A percentile compares a stretch with the other conserved stretches of the same genome.
These are phyloP conservation scores for Epichloe uncinata DNA, from an alignment of 2,329 filamentous ascomycete genomes.

Conservation along the genomic window DNA sequence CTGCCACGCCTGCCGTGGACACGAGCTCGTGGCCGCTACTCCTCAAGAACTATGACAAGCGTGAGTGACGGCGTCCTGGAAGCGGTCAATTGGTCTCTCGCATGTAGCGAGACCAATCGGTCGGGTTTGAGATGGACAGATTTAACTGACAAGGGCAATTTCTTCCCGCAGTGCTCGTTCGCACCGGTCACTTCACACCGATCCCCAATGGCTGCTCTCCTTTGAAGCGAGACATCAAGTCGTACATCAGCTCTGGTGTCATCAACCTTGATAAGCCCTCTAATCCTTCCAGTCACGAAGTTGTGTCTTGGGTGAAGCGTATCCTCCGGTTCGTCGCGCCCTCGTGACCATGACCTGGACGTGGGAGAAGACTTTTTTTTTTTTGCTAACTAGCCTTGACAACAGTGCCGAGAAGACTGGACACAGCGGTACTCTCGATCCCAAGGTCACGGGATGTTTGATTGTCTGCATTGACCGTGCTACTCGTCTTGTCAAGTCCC, in stretches of 20 bases:
- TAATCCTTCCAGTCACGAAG: conserved; percentile 96
- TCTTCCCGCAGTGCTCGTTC: conserved; percentile 56
- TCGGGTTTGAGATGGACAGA: not conserved
- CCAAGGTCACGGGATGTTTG: conserved; percentile 91
- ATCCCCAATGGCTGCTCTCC: conserved; percentile 89
- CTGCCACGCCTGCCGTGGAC: conserved; percentile 62
- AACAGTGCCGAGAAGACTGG: conserved; percentile 70
- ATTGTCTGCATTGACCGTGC: conserved; percentile 95
- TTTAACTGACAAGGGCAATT: conserved; percentile 4
- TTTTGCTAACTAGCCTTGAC: not conserved
- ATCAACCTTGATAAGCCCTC: conserved; percentile 84
- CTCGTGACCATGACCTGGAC: not conserved
- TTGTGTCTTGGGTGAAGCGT: conserved; percentile 98
- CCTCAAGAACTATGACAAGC: conserved; percentile 89
- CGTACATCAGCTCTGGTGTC: conserved; percentile 91
- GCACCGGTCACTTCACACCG: conserved; percentile 92
- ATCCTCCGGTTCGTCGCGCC: conserved; percentile 59
- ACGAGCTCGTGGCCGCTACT: conserved; percentile 87
- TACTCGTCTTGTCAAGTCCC: conserved; percentile 94
- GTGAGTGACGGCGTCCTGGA: conserved; percentile 37
- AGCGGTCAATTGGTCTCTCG: not conserved
- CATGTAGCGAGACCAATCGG: not conserved
- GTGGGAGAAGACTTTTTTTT: not conserved
- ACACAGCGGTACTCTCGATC: conserved; percentile 95
- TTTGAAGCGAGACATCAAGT: conserved; percentile 87